Conservation (phyloP, 495 filamentous ascomycete species). For the Polyplosphaeria fusca region DNA sequence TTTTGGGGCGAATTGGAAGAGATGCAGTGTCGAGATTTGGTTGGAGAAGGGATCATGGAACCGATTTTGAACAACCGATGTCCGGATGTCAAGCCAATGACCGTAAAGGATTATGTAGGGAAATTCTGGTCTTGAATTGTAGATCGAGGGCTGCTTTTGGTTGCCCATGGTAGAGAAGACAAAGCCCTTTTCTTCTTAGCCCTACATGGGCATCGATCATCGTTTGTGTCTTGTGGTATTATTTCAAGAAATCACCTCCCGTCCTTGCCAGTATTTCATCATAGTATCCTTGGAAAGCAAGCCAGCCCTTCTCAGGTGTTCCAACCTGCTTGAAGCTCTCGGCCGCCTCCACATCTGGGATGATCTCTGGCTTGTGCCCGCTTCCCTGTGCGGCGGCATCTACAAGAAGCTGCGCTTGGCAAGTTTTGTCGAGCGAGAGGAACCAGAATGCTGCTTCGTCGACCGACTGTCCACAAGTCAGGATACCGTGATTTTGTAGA, state of each 20-base stretch:
- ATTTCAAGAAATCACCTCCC: constrained; percentile 17
- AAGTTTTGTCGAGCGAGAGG: constrained; percentile 61
- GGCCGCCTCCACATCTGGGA: constrained; percentile 17
- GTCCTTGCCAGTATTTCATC: constrained; percentile 41
- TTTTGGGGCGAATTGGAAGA: constrained; percentile 14
- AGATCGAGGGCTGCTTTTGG: no score
- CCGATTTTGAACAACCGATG: constrained; percentile 14
- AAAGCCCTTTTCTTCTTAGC: no score
- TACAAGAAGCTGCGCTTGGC: constrained; percentile 63
- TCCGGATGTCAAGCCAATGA: constrained; percentile 7
- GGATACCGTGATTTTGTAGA: constrained; percentile 65
- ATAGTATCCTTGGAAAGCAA: constrained; percentile 52
- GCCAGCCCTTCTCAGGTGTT: constrained; percentile 36
- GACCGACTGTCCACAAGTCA: constrained; percentile 62
- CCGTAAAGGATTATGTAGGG: constrained; percentile 9
- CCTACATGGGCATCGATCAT: no score
- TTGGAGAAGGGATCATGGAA: constrained; percentile 11
- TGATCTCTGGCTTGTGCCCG: constrained; percentile 21
- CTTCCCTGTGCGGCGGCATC: constrained; percentile 34
- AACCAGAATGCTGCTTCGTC: constrained; percentile 70
- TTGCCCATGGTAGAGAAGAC: no score
- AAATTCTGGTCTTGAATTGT: constrained; percentile 17
- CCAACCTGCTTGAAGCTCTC: constrained; percentile 30
- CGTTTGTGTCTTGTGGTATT: no score
- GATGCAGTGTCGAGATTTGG: constrained; percentile 6